phyloP scores from a whole-genome alignment of 192 early-diverging fungal genomes.

The Rhizophagus clarus region DNA sequence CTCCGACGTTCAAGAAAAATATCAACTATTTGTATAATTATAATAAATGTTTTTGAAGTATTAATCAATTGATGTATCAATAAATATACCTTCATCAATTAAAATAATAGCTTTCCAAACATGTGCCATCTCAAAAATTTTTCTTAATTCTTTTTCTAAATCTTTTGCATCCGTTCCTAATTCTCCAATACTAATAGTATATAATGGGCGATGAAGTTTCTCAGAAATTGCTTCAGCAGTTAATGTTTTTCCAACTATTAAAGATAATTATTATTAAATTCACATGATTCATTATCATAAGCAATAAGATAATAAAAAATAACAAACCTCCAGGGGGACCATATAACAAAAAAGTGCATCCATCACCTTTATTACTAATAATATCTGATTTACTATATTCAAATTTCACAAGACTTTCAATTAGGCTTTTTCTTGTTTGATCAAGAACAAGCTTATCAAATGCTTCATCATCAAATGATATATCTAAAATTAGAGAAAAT shows the following conservation, averaged over 20 bases:
- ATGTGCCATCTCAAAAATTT: conserved; percentile 52
- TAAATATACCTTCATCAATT: conserved; percentile 42
- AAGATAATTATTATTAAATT: not conserved
- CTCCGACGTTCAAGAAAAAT: conserved; percentile 59
- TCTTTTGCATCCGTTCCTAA: conserved; percentile 55
- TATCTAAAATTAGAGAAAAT: not conserved
- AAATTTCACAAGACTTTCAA: not conserved
- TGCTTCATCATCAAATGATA: conserved; percentile 3
- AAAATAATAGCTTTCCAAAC: conserved; percentile 57
- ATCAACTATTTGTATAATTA: conserved; percentile 39
- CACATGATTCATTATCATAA: no score
- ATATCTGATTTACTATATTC: conserved; percentile 47
- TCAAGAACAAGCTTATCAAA: conserved; percentile 4
- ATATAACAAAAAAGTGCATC: conserved; percentile 57
- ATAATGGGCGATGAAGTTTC: conserved; percentile 53
- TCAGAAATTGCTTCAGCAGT: conserved; percentile 65
- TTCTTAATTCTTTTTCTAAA: conserved; percentile 52
- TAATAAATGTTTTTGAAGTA: not conserved
- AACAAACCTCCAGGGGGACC: conserved; percentile 49
- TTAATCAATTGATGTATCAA: not conserved
- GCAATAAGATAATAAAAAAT: not conserved
- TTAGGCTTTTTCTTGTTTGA: not conserved
- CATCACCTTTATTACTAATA: conserved; percentile 54
- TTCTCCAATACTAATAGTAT: conserved; percentile 63
- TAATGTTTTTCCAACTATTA: conserved; percentile 54